These are phyloP conservation scores for Curvularia lunata DNA, from an alignment of 2,329 filamentous ascomycete genomes.

Conservation along the genomic window DNA sequence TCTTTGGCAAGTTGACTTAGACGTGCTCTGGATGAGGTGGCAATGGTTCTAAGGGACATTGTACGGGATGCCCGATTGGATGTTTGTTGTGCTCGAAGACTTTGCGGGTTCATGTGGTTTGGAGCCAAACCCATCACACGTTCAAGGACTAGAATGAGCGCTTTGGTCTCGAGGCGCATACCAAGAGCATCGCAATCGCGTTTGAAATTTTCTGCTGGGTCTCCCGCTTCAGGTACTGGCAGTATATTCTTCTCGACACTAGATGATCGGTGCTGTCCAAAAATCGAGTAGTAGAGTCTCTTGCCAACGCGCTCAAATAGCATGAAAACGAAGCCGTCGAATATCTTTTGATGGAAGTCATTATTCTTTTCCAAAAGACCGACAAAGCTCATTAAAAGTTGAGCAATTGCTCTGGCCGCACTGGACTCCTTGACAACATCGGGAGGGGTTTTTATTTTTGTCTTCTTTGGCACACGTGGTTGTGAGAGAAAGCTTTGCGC, in stretches of 20 bases:
- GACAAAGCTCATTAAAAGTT: slow-evolving; percentile 48
- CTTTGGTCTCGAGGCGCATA: slow-evolving; percentile 48
- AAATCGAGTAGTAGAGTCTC: slow-evolving; percentile 49
- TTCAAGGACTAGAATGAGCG: slow-evolving; percentile 52
- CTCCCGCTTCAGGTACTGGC: slow-evolving; percentile 13
- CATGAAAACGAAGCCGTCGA: slow-evolving; percentile 53
- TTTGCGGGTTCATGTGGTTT: slow-evolving; percentile 40
- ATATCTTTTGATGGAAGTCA: slow-evolving; percentile 48
- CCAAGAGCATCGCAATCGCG: slow-evolving; percentile 32
- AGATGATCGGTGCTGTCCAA: slow-evolving; percentile 41
- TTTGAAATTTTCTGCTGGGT: slow-evolving; percentile 14
- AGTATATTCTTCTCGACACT: slow-evolving; percentile 39
- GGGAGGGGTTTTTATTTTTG: slow-evolving; percentile 13
- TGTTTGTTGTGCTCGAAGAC: slow-evolving; percentile 14
- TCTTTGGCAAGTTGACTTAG: slow-evolving; percentile 50
- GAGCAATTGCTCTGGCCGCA: slow-evolving; percentile 37
- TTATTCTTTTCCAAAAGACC: slow-evolving; percentile 46
- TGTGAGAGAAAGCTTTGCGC: slow-evolving; percentile 14
- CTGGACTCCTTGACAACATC: slow-evolving; percentile 29
- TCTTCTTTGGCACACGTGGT: slow-evolving; percentile 10
- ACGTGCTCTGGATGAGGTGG: slow-evolving; percentile 36
- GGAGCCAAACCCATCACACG: slow-evolving; percentile 50
- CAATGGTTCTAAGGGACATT: slow-evolving; percentile 33
- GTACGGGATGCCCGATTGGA: slow-evolving; percentile 26
- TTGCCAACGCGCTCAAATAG: slow-evolving; percentile 50